Base-by-base conservation (phyloP, 1,284 basidiomycete genomes). In the Malassezia psittaci region DNA sequence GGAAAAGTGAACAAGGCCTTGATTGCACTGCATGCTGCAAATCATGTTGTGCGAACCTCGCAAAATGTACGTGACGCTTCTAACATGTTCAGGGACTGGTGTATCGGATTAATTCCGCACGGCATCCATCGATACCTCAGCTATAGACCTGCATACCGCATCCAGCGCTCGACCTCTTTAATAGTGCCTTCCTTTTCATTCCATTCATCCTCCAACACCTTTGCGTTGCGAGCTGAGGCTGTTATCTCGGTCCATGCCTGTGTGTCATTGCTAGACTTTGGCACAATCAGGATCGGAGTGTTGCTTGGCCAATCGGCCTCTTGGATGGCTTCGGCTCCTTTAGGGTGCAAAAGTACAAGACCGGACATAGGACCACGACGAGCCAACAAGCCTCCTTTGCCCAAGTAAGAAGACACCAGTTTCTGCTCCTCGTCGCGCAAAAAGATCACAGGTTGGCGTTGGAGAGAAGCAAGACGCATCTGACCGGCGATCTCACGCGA, bases 1-100 rank as follows among this genome's bases (percentile, higher is more conserved):
- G 86, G 88, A 6, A 81, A 85, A 36, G 89, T 89, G 41, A 93
- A 94, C 77, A 93, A 90, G 76, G 90, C 88, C 63, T 79, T 96
- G 33, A 90, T 94, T 54, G 88, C 89, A 1, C 79, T 94, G 1
- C 88, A 91, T 1, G 85, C 85, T 64, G 81, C 88, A 51, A 94
- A 93, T 74, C 82, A 88, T 24, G 87, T 90, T 3, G 77, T 78
- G 45, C 93, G 90, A 75, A 66, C 60, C 19, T 76, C 61, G 32
- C 70, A 75, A 19, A 76, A 75, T 57, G 78, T 52, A 38, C 15
- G 43, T 38, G 1, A 29, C 7, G 24, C 24, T 29, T 29, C 42
- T 46, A 18, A 37, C 39, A 32, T 15, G 34, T 7, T 37, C 54
- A 69, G 67, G 70, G 71, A 15, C 62, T 70, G 38, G 65, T 74